Conservation (phyloP, 306 rosid species). For the Calophaca sinica region DNA sequence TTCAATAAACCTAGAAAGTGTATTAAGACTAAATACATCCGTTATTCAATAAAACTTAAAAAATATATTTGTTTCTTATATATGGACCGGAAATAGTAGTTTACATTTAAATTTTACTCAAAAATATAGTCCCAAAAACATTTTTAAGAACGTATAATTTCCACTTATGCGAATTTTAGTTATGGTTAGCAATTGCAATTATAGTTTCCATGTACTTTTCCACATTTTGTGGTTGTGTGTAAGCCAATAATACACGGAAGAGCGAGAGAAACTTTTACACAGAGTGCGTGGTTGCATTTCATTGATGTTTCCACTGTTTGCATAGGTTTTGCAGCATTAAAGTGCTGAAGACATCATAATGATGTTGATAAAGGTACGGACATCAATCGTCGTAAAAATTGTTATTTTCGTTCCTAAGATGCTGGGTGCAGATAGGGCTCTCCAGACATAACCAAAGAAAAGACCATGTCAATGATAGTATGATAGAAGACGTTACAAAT, state of each 20-base stretch:
- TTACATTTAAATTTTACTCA: too few relatives aligned
- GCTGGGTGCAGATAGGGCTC: constrained; percentile 32
- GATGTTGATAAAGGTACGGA: constrained; percentile 39
- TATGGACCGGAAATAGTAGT: too few relatives aligned
- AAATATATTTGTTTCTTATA: too few relatives aligned
- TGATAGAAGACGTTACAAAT: constrained; percentile 35
- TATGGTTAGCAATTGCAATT: too few relatives aligned
- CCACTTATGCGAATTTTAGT: too few relatives aligned
- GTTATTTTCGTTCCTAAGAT: constrained; percentile 36
- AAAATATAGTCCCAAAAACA: too few relatives aligned
- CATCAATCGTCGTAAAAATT: background rate
- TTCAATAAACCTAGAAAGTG: too few relatives aligned
- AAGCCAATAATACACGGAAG: background rate
- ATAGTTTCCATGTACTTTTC: too few relatives aligned
- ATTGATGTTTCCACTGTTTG: background rate
- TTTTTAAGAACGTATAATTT: too few relatives aligned
- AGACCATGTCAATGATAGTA: background rate
- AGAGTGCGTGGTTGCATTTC: background rate
- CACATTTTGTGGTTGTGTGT: too few relatives aligned
- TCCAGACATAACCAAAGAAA: constrained; percentile 16
- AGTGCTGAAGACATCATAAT: constrained; percentile 19
- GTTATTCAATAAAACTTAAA: too few relatives aligned
- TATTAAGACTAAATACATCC: too few relatives aligned
- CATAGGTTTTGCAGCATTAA: constrained; percentile 15
- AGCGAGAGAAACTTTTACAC: background rate